These are phyloP conservation scores for Thuja plicata DNA, from an alignment of 83 land plant species.

Conservation along the genomic window DNA sequence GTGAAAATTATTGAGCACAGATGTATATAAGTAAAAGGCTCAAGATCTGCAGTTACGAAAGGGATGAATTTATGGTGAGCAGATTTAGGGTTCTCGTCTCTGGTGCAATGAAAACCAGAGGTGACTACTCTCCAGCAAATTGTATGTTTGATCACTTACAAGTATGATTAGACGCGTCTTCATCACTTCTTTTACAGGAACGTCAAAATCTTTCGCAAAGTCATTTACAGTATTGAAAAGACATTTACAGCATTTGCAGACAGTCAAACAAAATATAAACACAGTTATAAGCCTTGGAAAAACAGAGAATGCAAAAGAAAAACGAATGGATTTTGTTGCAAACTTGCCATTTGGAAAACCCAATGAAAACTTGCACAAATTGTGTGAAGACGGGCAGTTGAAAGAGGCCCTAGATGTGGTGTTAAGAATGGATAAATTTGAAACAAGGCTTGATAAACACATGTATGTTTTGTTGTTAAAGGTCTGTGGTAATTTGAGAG, in stretches of 20 bases:
- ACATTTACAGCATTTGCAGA: neutral
- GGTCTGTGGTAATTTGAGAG: neutral
- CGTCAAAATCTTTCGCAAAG: neutral
- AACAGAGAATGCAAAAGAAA: neutral
- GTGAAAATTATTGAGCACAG: too few relatives aligned
- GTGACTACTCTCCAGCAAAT: neutral
- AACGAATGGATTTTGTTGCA: neutral
- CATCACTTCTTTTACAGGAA: neutral
- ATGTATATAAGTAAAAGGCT: too few relatives aligned
- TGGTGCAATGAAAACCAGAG: neutral
- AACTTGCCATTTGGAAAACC: neutral
- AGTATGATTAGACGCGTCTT: neutral
- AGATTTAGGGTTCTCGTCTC: neutral
- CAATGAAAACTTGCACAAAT: neutral
- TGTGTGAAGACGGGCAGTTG: constrained; percentile 7
- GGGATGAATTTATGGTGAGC: neutral
- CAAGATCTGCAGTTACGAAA: neutral
- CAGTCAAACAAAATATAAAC: neutral
- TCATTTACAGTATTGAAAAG: neutral
- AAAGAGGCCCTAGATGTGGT: constrained; percentile 9
- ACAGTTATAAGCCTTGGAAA: neutral
- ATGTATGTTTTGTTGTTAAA: neutral
- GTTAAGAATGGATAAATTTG: neutral
- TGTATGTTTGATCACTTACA: neutral
- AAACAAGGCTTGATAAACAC: neutral